These are phyloP conservation scores for Hymenoscyphus fructigenus DNA, from an alignment of 2,329 filamentous ascomycete genomes.

Conservation along the genomic window DNA sequence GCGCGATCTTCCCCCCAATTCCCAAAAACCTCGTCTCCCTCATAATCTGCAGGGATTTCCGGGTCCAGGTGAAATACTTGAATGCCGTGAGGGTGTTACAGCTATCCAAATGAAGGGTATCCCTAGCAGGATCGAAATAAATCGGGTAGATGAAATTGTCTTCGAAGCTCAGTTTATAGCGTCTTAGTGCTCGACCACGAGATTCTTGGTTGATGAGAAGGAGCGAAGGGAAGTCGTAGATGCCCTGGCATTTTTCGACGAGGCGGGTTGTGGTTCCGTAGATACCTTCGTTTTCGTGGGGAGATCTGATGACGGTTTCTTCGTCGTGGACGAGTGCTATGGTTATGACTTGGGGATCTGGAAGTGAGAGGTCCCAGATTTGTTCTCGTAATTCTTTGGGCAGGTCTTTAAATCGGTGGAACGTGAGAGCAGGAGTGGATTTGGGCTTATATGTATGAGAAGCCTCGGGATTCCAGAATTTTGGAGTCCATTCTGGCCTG, in stretches of 20 bases:
- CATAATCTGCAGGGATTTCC: background rate
- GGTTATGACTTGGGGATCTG: constrained; percentile 4
- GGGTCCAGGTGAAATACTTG: background rate
- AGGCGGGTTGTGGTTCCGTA: background rate
- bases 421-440: background rate
- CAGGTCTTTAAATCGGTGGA: background rate
- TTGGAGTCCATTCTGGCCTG: background rate
- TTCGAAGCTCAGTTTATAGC: constrained; percentile 7
- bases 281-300: background rate
- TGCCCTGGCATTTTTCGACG: background rate
- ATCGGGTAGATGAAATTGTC: constrained; percentile 7
- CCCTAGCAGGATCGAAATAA: background rate
- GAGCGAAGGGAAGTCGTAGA: constrained; percentile 5
- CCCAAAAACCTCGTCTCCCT: background rate
- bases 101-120: background rate
- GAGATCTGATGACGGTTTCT: background rate
- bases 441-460: background rate
- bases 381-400: background rate
- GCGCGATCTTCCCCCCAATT: background rate
- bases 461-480: background rate
- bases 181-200: constrained; percentile 11
- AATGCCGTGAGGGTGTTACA: constrained; percentile 1
- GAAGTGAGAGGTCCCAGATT: constrained; percentile 5
- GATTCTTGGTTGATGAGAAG: constrained; percentile 13
- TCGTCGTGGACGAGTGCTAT: constrained; percentile 3